Conservation (phyloP, 1,284 basidiomycete species). For the Chalciporus sp. region DNA sequence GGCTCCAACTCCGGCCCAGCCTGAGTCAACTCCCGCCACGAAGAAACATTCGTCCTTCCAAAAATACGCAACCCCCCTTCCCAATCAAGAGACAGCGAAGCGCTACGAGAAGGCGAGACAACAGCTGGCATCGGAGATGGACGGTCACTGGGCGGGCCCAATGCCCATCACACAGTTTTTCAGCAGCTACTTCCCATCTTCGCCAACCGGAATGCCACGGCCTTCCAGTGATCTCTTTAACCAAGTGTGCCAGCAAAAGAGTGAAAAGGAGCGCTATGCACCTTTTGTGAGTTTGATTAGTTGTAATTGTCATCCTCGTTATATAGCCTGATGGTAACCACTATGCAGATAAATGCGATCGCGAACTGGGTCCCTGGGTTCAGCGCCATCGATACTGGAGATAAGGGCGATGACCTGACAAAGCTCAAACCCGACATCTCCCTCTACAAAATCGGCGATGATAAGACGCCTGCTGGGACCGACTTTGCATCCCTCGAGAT, state of each 20-base stretch:
- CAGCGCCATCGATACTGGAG: background rate
- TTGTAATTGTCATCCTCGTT: background rate
- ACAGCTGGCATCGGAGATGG: background rate
- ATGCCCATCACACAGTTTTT: background rate
- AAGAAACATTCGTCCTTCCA: too few relatives aligned
- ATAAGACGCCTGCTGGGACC: background rate
- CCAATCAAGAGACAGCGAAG: too few relatives aligned
- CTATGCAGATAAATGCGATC: background rate
- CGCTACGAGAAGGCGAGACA: background rate
- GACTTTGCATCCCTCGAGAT: background rate
- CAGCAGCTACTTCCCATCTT: background rate
- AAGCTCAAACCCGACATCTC: background rate
- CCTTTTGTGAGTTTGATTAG: background rate
- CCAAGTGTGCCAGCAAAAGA: background rate
- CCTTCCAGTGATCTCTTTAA: background rate
- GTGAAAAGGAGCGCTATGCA: background rate
- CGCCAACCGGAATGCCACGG: background rate
- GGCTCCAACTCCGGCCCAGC: background rate
- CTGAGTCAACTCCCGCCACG: background rate
- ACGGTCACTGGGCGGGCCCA: background rate
- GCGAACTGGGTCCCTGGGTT: background rate
- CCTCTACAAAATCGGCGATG: background rate
- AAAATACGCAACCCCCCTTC: background rate
- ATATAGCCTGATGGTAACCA: background rate
- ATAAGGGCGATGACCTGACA: background rate